Evolutionary conservation across 768 basidiomycete species (phyloP).

Genomic region (Hericium coralloides): DNA sequence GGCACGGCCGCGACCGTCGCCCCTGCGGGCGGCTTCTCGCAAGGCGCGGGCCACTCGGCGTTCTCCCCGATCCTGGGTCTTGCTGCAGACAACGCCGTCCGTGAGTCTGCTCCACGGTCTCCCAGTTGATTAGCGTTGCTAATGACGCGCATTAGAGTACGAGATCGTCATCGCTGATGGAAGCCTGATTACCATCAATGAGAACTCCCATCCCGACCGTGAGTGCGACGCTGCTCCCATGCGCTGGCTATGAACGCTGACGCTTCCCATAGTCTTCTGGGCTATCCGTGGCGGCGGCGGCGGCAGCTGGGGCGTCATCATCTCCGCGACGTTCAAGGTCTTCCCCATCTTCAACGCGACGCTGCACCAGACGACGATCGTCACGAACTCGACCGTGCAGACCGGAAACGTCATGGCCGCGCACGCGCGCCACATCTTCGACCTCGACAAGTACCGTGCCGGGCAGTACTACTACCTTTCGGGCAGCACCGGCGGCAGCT

Average conservation of each 20-base stretch:
- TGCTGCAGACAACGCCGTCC: constrained; percentile 18
- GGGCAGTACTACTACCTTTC: constrained; percentile 4
- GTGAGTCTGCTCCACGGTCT: not conserved
- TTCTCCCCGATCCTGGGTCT: constrained; percentile 16
- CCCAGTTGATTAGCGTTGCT: not conserved
- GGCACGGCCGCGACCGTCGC: constrained; percentile 16
- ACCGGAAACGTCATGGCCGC: constrained; percentile 19
- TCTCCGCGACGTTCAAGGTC: constrained; percentile 26
- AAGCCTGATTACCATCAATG: constrained; percentile 22
- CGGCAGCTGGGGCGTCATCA: constrained; percentile 31
- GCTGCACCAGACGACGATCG: constrained; percentile 13
- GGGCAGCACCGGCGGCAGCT: not conserved
- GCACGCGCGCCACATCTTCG: constrained; percentile 30
- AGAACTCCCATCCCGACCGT: constrained; percentile 24
- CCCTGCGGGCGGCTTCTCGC: constrained; percentile 16
- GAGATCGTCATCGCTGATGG: constrained; percentile 37
- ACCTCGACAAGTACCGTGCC: constrained; percentile 22
- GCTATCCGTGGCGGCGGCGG: constrained; percentile 41
- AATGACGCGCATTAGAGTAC: not conserved
- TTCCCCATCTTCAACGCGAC: constrained; percentile 26
- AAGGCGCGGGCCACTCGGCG: constrained; percentile 18
- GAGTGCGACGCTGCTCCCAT: not conserved
- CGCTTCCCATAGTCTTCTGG: constrained; percentile 32
- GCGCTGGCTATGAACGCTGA: constrained; percentile 10
- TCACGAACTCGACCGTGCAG: constrained; percentile 10